Conservation (phyloP, 495 filamentous ascomycete species). For the Evansstolkia leycettana region DNA sequence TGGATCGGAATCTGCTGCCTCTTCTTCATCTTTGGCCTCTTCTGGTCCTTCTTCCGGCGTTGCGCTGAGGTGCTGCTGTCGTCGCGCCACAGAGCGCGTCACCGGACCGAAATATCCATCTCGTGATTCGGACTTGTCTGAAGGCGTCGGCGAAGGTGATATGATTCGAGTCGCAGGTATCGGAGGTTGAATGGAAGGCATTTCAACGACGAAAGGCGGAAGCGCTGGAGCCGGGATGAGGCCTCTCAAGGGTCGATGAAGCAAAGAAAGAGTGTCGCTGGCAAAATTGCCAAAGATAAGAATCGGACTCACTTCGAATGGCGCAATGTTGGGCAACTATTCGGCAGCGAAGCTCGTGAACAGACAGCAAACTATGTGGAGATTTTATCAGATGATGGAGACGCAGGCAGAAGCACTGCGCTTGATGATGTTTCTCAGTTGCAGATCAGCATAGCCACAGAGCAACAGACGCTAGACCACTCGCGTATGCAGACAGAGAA, state of each 20-base stretch:
- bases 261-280: slow-evolving; percentile 9
- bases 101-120: slow-evolving; percentile 49
- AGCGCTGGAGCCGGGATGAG: slow-evolving; percentile 30
- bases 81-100: slow-evolving; percentile 51
- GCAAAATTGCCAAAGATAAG: slow-evolving; percentile 13
- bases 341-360: background rate
- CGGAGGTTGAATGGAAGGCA: slow-evolving; percentile 30
- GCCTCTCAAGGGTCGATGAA: slow-evolving; percentile 38
- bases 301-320: slow-evolving; percentile 6
- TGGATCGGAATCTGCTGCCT: slow-evolving; percentile 18
- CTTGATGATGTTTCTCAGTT: slow-evolving; percentile 6
- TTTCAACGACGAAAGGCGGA: slow-evolving; percentile 35
- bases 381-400: slow-evolving; percentile 5
- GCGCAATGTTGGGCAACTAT: slow-evolving; percentile 17
- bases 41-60: slow-evolving; percentile 28
- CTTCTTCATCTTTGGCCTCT: slow-evolving; percentile 2
- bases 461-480: background rate
- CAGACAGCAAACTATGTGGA: background rate
- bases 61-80: slow-evolving; percentile 27
- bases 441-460: slow-evolving; percentile 1
- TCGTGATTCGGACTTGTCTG: slow-evolving; percentile 35
- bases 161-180: slow-evolving; percentile 57
- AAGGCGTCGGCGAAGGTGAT: slow-evolving; percentile 55
- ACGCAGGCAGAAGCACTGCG: slow-evolving; percentile 8
- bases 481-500: no score